phyloP scores from a whole-genome alignment of 2,329 filamentous ascomycete genomes.

The Botryotinia calthae region DNA sequence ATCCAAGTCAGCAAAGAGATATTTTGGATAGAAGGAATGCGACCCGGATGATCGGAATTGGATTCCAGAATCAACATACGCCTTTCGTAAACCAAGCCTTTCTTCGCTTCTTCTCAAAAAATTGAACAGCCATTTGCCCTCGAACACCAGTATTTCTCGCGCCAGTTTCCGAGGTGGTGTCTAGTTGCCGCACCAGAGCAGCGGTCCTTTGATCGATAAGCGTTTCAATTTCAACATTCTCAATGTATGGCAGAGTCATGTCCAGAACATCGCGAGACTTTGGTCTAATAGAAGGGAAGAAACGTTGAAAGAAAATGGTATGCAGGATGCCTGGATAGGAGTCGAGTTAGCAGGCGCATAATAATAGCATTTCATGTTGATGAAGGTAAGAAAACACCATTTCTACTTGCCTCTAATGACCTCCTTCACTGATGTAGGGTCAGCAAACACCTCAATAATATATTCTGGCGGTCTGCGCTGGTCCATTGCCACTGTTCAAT shows the following conservation, averaged over 20 bases:
- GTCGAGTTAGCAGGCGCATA: constrained; percentile 3
- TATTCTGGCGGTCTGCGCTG: constrained; percentile 75
- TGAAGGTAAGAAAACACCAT: constrained; percentile 14
- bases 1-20: constrained; percentile 5
- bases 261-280: constrained; percentile 86
- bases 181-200: constrained; percentile 74
- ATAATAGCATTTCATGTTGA: not conserved
- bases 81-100: constrained; percentile 82
- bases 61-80: constrained; percentile 44
- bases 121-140: constrained; percentile 81
- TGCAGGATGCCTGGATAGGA: constrained; percentile 72
- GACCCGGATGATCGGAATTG: constrained; percentile 16
- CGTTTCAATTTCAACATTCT: constrained; percentile 87
- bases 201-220: constrained; percentile 86
- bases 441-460: constrained; percentile 89
- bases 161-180: constrained; percentile 51
- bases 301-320: constrained; percentile 98
- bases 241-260: constrained; percentile 82
- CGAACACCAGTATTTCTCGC: constrained; percentile 56
- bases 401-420: constrained; percentile 74
- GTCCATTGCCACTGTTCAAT: constrained; percentile 50
- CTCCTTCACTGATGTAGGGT: constrained; percentile 84
- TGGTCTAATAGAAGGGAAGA: constrained; percentile 84
- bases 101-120: constrained; percentile 87
- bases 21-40: constrained; percentile 3